Evolutionary conservation across 441 rosid genomes (phyloP), one percentile per base, ranked within the genome.

Genomic region (Erodium texanum): DNA sequence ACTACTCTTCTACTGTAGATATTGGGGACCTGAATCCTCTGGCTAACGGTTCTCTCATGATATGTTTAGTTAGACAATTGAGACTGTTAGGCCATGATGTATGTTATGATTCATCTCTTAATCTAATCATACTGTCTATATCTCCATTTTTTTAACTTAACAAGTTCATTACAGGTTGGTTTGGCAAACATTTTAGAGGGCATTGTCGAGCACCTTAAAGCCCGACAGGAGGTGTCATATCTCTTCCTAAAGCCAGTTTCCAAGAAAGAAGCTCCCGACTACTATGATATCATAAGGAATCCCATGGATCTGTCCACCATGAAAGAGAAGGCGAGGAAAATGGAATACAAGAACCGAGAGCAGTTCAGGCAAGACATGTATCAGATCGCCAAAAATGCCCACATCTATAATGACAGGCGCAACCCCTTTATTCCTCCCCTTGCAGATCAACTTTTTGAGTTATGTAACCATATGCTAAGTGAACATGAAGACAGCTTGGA

Each of bases 301-400:
- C 99, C 99, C 2, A 95, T 95, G 99, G 99, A 95, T 85, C 86
- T 95, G 32, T 89, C 99, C 15, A 86, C 85, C 2, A 84, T 92
- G 62, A 82, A 89, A 70, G 92, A 89, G 41, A 95, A 92, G 83
- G 98, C 85, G 66, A 81, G 97, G 86, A 86, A 77, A 76, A 80
- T 92, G 89, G 93, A 90, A 73, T 95, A 95, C 84, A 90, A 80
- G 81, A 70, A 79, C 77, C 70, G 87, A 1, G 82, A 80, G 41
- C 87, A 89, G 56, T 95, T 95, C 74, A 83, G 98, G 78, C 96
- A 86, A 14, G 98, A 95, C 34, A 88, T 95, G 7, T 89, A 87
- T 86, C 97, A 87, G 85, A 95, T 95, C 43, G 64, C 86, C 7
- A 78, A 6, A 67, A 95, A 95, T 68, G 98, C 99, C 56, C 99